Conservation (phyloP, 1,139 yeast species). For the Diutina scorzettiae region DNA sequence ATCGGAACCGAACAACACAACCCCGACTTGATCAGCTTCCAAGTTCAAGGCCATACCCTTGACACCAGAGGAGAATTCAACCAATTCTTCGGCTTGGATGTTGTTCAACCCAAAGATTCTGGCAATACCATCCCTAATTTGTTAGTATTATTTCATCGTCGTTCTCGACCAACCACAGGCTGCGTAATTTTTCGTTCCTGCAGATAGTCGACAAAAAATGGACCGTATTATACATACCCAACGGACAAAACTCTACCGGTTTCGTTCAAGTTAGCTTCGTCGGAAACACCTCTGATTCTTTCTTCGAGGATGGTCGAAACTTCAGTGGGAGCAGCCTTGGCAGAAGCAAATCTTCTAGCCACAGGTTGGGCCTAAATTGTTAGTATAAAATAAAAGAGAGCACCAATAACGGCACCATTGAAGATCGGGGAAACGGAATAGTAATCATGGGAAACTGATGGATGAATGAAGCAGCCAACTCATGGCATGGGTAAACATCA, state of each 20-base stretch:
- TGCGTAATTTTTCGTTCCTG: neutral
- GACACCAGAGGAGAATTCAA: constrained; percentile 98
- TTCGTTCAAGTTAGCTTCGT: constrained; percentile 95
- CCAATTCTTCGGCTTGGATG: constrained; percentile 99
- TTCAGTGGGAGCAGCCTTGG: constrained; percentile 99
- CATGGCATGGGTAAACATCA: too few species aligned
- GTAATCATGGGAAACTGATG: too few species aligned
- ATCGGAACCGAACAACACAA: constrained; percentile 99
- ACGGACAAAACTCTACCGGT: constrained; percentile 99
- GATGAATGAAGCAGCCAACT: too few species aligned
- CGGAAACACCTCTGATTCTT: constrained; percentile 98
- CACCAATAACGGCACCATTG: neutral
- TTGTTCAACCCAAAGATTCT: constrained; percentile 99
- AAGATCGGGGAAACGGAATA: too few species aligned
- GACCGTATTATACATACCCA: constrained; percentile 18
- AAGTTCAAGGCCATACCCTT: constrained; percentile 99
- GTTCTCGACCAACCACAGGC: neutral
- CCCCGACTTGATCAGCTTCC: constrained; percentile 99
- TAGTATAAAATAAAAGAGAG: constrained; percentile 12
- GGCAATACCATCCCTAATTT: constrained; percentile 85
- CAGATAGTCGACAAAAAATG: neutral
- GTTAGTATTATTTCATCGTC: neutral
- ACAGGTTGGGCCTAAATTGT: constrained; percentile 59
- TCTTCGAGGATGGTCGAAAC: constrained; percentile 98
- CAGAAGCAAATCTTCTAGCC: constrained; percentile 77